Conservation (phyloP, 768 basidiomycete species). For the Asterophora lycoperdoides region DNA sequence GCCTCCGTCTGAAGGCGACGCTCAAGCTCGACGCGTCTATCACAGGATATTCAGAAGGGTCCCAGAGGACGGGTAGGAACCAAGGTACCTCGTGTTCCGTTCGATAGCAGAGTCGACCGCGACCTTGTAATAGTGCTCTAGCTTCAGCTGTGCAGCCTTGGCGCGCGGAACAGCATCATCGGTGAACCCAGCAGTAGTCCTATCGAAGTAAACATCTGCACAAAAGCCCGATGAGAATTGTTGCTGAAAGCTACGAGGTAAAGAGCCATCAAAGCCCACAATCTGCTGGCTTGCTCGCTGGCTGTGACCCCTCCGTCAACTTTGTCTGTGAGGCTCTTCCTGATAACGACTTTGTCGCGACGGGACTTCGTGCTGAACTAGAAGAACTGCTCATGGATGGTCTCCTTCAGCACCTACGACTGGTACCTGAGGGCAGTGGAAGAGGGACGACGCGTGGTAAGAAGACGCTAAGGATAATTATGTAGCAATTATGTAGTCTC, state of each 20-base stretch:
- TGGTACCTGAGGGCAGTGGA: background rate
- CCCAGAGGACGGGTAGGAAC: background rate
- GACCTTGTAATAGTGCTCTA: constrained; percentile 96
- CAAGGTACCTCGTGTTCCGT: constrained; percentile 74
- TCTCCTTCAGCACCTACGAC: background rate
- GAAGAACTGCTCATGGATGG: constrained; percentile 15
- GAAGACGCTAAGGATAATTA: background rate
- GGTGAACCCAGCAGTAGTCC: constrained; percentile 71
- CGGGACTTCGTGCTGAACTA: constrained; percentile 12
- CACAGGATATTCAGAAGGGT: background rate
- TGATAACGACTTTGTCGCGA: constrained; percentile 10
- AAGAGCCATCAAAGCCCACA: constrained; percentile 22
- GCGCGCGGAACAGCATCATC: constrained; percentile 79
- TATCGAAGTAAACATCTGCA: constrained; percentile 87
- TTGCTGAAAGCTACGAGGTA: background rate
- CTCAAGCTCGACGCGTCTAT: constrained; percentile 84
- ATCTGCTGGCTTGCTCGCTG: constrained; percentile 26
- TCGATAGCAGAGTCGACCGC: constrained; percentile 95
- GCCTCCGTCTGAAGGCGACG: constrained; percentile 68
- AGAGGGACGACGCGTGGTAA: constrained; percentile 1
- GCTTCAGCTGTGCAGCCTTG: constrained; percentile 88
- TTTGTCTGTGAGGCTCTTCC: constrained; percentile 12
- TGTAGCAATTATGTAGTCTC: background rate
- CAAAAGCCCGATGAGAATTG: constrained; percentile 17
- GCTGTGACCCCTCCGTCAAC: constrained; percentile 11